Base-by-base conservation (phyloP, 306 rosid species). In the Sesbania bispinosa region DNA sequence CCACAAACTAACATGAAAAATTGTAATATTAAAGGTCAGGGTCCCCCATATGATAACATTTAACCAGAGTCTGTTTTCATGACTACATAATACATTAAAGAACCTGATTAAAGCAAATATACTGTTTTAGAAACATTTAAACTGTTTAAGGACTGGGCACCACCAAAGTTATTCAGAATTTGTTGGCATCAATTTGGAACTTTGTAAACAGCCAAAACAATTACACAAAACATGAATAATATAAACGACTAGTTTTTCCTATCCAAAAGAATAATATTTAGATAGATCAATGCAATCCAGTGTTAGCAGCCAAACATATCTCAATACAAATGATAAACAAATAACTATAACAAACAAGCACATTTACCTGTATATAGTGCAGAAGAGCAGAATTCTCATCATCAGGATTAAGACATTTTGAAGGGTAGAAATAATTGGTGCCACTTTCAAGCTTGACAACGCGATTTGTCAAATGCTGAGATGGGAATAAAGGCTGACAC, bases 341-440 rank as follows among this genome's bases (percentile, higher is more conserved):
- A 62, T 7, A 62, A 58, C 19, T 48, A 35, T 9, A 19, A 53
- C 7, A 15, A 16, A 76, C 20, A 82, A 42, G 27, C 39, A 68
- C 60, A 42, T 21, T 41, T 60, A 94, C 99, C 91, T 94, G 99
- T 69, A 91, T 79, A 63, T 89, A 91, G 79, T 87, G 90, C 77
- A 94, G 81, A 64, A 94, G 91, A 47, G 95, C 88, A 57, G 99
- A 94, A 85, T 94, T 94, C 32, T 94, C 96, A 6, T 94, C 87
- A 59, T 77, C 81, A 23, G 90, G 83, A 86, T 94, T 94, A 73
- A 89, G 99, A 72, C 99, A 91, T 79, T 91, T n/a, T 4, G 85
- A 83, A 59, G 95, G 71, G 84, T 91, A 91, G 83, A 87, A 86
- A 74, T 80, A 91, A 71, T 53, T 71, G 61, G 20, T 79, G 69